These are phyloP conservation scores for Austroboletus olivaceoglutinosus DNA, from an alignment of 1,284 basidiomycete species.

Conservation along the genomic window DNA sequence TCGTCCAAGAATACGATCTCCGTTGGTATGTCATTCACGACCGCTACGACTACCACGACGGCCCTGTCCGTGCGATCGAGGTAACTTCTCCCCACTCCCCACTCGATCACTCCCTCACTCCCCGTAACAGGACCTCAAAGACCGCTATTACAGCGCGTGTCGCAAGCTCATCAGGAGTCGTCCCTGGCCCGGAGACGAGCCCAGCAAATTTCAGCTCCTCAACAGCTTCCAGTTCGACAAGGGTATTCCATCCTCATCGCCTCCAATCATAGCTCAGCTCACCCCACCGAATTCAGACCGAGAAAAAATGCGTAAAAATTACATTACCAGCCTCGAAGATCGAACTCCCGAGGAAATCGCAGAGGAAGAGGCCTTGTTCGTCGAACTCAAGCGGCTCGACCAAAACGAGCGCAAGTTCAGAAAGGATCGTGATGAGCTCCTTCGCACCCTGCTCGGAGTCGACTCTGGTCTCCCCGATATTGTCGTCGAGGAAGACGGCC, in stretches of 20 bases:
- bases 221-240: slow-evolving; percentile 81
- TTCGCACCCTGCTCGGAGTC: slow-evolving; percentile 80
- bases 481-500: slow-evolving; percentile 59
- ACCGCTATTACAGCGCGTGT: slow-evolving; percentile 92
- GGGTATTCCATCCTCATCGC: slow-evolving; percentile 42
- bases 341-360: slow-evolving; percentile 87
- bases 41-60: slow-evolving; percentile 75
- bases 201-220: slow-evolving; percentile 64
- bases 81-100: slow-evolving; percentile 37
- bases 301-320: slow-evolving; percentile 87
- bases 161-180: slow-evolving; percentile 83
- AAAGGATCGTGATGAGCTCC: slow-evolving; percentile 86
- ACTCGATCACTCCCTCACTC: slow-evolving; percentile 1
- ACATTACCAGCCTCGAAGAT: slow-evolving; percentile 81
- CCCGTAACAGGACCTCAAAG: slow-evolving; percentile 82
- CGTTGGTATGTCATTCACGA: slow-evolving; percentile 92
- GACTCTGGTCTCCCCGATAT: slow-evolving; percentile 81
- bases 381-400: slow-evolving; percentile 92
- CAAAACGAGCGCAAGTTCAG: slow-evolving; percentile 90
- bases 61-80: slow-evolving; percentile 63
- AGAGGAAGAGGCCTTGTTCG: slow-evolving; percentile 94
- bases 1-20: slow-evolving; percentile 82
- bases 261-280: background rate
- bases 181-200: slow-evolving; percentile 79
- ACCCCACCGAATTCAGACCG: slow-evolving; percentile 54